Conservation (phyloP, 345 rosid species). For the Acer yangbiense region DNA sequence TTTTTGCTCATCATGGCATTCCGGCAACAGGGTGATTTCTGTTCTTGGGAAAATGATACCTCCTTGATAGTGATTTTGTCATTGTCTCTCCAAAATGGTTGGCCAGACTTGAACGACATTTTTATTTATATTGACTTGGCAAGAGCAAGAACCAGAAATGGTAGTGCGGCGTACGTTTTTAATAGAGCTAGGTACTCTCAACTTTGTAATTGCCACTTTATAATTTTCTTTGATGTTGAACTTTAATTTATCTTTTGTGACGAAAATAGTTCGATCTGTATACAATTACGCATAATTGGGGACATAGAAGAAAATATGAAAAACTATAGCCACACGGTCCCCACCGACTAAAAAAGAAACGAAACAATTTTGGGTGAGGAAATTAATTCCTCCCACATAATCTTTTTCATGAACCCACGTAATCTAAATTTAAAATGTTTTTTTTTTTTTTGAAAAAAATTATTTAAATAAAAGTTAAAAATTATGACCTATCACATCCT, state of each 20-base stretch:
- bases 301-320: no score
- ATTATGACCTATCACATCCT: no score
- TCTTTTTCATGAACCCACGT: no score
- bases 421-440: no score
- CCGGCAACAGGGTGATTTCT: slow-evolving; percentile 26
- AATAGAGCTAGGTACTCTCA: not conserved
- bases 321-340: no score
- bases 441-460: no score
- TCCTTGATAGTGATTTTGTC: slow-evolving; percentile 21
- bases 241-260: not conserved
- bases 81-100: slow-evolving; percentile 23
- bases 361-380: no score
- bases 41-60: slow-evolving; percentile 26
- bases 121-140: slow-evolving; percentile 29
- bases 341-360: no score
- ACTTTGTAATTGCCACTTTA: not conserved
- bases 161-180: slow-evolving; percentile 28
- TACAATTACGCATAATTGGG: no score
- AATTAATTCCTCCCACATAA: no score
- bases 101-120: slow-evolving; percentile 30
- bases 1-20: slow-evolving; percentile 36
- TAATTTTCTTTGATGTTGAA: not conserved
- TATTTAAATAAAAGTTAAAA: no score
- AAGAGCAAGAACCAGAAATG: slow-evolving; percentile 21
- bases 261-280: not conserved